These are phyloP conservation scores for Petrea volubilis DNA, from an alignment of 257 asterid species.

Conservation along the genomic window DNA sequence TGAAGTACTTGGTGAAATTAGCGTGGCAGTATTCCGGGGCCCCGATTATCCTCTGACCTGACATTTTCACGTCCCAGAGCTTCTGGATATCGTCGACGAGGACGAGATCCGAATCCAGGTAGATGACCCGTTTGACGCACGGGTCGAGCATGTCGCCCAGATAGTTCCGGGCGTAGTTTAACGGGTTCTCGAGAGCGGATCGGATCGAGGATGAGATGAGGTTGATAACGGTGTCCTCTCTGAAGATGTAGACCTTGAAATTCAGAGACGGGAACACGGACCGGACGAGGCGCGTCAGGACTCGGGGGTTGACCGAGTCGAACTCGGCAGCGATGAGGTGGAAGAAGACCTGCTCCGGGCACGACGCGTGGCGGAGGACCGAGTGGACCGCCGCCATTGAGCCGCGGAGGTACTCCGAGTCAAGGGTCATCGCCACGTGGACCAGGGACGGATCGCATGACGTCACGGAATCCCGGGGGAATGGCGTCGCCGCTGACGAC, in stretches of 20 bases:
- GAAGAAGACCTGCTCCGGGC: conserved; percentile 71
- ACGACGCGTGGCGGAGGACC: conserved; percentile 82
- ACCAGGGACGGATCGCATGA: conserved; percentile 61
- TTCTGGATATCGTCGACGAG: conserved; percentile 65
- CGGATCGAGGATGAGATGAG: conserved; percentile 72
- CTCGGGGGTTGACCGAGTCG: conserved; percentile 65
- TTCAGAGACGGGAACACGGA: conserved; percentile 71
- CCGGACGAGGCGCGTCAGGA: conserved; percentile 53
- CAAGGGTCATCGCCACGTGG: conserved; percentile 87
- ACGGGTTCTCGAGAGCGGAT: conserved; percentile 68
- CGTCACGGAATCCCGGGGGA: conserved; percentile 12
- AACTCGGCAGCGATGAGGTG: conserved; percentile 81
- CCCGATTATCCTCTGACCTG: conserved; percentile 40
- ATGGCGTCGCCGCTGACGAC: not conserved
- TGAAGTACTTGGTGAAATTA: conserved; percentile 69
- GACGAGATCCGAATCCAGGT: conserved; percentile 70
- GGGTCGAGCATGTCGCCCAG: conserved; percentile 69
- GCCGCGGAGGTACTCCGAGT: conserved; percentile 78
- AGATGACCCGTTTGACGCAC: conserved; percentile 69
- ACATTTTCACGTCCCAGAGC: conserved; percentile 49
- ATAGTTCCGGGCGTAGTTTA: conserved; percentile 83
- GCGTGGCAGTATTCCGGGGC: conserved; percentile 94
- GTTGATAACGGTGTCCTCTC: conserved; percentile 66
- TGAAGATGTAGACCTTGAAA: conserved; percentile 67
- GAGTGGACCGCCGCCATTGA: conserved; percentile 84